Evolutionary conservation across 2,329 filamentous ascomycete genomes (phyloP), one percentile per base, ranked within the genome.

Genomic region (Cytospora piceae): DNA sequence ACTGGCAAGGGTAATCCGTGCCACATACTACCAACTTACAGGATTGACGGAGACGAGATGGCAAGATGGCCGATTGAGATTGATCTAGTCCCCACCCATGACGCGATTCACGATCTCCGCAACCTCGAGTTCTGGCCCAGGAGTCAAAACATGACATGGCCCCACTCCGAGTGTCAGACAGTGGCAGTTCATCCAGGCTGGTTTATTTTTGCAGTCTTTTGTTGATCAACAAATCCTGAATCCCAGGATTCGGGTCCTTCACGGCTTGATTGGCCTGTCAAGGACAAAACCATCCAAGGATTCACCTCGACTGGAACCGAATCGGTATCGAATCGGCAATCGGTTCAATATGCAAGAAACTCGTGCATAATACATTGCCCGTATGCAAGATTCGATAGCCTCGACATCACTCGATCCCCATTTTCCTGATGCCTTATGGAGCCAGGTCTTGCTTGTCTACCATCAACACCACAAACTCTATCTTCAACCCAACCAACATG

Each of bases 201-300:
- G 42, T 63, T 63, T 63, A 52, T 63, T 63, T 63, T 57, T 57
- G 51, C 42, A 15, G 27, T 29, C 52, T 53, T 29, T 63, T 39
- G 31, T 57, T 63, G 53, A 51, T 57, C 53, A 55, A 29, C 27
- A 29, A 29, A 63, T 63, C 53, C 61, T 63, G 61, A 57, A 52
- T 51, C 39, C 55, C 37, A 39, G 53, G 39, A 24, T 49, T 14
- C 11, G n/a, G 51, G 34, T n/a, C 39, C 7, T 55, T 32, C 27
- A 15, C 17, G 11, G 42, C n/a, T 39, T 34, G 53, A 57, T 62
- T 56, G 34, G 51, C 29, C 34, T 54, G 8, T 49, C 51, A 14
- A 15, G 17, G 22, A 61, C 58, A 42, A 54, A 42, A 29, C 27
- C 58, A 54, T 31, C 27, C 29, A 27, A 17, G 29, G 12, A 34